Evolutionary conservation across 306 rosid genomes (phyloP).

Genomic region (Cucurbita moschata): DNA sequence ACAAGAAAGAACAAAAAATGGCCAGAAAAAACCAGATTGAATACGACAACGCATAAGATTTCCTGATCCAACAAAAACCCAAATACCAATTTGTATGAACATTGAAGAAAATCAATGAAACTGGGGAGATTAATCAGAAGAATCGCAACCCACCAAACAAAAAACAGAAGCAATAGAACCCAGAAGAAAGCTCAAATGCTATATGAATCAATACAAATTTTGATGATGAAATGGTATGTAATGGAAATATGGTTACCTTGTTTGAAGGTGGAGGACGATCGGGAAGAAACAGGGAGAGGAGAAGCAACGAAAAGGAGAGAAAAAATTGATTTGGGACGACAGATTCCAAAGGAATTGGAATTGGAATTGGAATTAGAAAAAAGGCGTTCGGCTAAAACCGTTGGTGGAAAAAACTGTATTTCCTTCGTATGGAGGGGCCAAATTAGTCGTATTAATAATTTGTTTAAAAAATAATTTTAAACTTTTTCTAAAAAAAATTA

Average conservation of each 20-base stretch:
- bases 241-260: neutral
- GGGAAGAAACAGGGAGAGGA: neutral
- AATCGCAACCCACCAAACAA: neutral
- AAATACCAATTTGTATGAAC: neutral
- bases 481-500: no score
- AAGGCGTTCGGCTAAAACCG: no score
- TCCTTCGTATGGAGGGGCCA: no score
- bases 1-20: neutral
- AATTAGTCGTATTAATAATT: no score
- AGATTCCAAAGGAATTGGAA: neutral
- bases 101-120: neutral
- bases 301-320: neutral
- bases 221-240: neutral
- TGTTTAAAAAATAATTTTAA: no score
- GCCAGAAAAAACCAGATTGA: neutral
- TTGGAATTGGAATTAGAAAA: neutral
- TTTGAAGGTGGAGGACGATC: neutral
- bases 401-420: no score
- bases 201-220: neutral
- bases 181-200: neutral
- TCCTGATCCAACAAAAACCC: slow-evolving; percentile 4
- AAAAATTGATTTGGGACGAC: neutral
- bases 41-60: neutral
- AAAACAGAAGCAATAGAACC: neutral
- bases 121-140: neutral